phyloP scores from a whole-genome alignment of 495 filamentous ascomycete genomes.

The Hypoxylon crocopeplum region DNA sequence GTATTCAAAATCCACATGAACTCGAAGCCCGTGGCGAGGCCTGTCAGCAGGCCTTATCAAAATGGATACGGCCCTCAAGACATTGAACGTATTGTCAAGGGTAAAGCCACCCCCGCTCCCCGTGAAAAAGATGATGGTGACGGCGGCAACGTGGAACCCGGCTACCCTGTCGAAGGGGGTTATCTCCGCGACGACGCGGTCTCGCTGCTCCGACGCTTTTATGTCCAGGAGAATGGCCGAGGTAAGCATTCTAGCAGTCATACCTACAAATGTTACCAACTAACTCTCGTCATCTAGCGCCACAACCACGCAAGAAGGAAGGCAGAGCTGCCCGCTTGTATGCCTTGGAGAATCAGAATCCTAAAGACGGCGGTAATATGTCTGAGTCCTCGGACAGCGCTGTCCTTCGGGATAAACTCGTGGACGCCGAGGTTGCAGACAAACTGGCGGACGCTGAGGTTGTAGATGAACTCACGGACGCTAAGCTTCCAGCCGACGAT shows the following conservation, averaged over 20 bases:
- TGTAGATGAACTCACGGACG: neutral
- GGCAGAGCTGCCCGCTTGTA: slow-evolving; percentile 56
- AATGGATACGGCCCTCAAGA: slow-evolving; percentile 39
- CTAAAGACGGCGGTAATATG: slow-evolving; percentile 16
- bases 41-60: slow-evolving; percentile 33
- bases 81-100: slow-evolving; percentile 23
- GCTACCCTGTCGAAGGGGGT: slow-evolving; percentile 80
- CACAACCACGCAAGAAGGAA: slow-evolving; percentile 60
- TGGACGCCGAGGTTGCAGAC: slow-evolving; percentile 18
- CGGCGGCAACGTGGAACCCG: slow-evolving; percentile 65
- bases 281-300: slow-evolving; percentile 44
- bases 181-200: slow-evolving; percentile 88
- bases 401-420: slow-evolving; percentile 21
- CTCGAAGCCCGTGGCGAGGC: slow-evolving; percentile 48
- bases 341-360: slow-evolving; percentile 44
- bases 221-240: slow-evolving; percentile 94
- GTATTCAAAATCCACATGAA: slow-evolving; percentile 86
- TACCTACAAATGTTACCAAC: neutral
- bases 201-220: slow-evolving; percentile 88
- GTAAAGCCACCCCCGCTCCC: slow-evolving; percentile 19
- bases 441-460: no score
- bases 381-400: slow-evolving; percentile 28
- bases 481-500: neutral
- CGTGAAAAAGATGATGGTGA: slow-evolving; percentile 44
- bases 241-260: slow-evolving; percentile 53